phyloP scores from a whole-genome alignment of 352 stramenopile species.

The Peronospora farinosa region DNA sequence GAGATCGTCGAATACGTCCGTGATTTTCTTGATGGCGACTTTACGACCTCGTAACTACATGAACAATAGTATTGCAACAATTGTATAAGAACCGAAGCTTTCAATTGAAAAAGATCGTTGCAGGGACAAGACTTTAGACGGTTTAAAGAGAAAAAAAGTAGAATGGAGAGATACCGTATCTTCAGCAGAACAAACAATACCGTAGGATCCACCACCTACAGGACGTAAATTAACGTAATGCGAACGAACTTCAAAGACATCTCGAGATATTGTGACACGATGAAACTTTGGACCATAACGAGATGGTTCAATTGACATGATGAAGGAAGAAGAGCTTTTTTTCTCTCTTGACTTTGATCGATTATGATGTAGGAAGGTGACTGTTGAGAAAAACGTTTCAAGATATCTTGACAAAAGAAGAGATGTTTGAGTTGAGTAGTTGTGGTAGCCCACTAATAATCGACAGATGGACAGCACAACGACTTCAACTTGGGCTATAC shows the following conservation, averaged over 20 bases:
- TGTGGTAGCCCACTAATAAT: not conserved
- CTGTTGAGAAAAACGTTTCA: slow-evolving; percentile 29
- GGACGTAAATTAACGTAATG: slow-evolving; percentile 76
- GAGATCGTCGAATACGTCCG: slow-evolving; percentile 88
- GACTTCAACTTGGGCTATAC: slow-evolving; percentile 1
- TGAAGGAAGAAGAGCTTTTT: not conserved
- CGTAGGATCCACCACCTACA: slow-evolving; percentile 85
- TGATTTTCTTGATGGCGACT: slow-evolving; percentile 91
- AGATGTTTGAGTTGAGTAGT: not conserved
- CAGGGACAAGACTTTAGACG: not conserved
- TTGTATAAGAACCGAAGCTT: slow-evolving; percentile 5
- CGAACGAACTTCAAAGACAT: slow-evolving; percentile 79
- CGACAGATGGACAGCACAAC: slow-evolving; percentile 7
- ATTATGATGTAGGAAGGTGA: slow-evolving; percentile 12
- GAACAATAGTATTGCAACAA: slow-evolving; percentile 1
- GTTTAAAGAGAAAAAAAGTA: not conserved
- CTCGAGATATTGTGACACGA: slow-evolving; percentile 72
- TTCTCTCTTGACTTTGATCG: too few relatives aligned
- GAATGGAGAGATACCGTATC: slow-evolving; percentile 57
- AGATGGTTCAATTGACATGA: slow-evolving; percentile 64
- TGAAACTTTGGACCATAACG: slow-evolving; percentile 76
- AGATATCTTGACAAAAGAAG: slow-evolving; percentile 18
- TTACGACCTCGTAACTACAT: slow-evolving; percentile 70
- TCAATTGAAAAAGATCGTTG: not conserved
- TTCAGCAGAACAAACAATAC: slow-evolving; percentile 88